Base-by-base conservation (phyloP, 2,329 filamentous ascomycete genomes). In the Fonsecaea monophora region DNA sequence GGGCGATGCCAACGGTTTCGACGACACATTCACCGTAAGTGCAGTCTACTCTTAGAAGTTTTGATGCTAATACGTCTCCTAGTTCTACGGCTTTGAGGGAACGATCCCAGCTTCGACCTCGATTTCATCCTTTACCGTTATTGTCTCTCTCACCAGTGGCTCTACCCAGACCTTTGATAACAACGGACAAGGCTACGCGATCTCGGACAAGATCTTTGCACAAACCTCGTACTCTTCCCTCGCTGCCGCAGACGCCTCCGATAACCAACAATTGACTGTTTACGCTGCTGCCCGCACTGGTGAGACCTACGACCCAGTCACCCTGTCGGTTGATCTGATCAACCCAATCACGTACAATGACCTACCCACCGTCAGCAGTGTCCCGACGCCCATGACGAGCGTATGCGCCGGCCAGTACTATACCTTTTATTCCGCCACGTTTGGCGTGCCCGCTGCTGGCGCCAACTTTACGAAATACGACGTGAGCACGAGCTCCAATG, bases 11-110 rank as follows among this genome's bases (percentile, higher is more conserved):
- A 77, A 78, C 50, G 87, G 87, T 1, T 86, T 89, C 61, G 87
- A 89, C 73, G 86, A 89, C 66, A 84, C 78, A 8, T 89, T 89
- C 73, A 79, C 80, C 61, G 86, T 86, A 74, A 73, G 77, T 76
- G 21, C 30, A 15, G 38, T 32, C 10, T 15, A 3, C 25, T 50
- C 15, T 50, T 42, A 9, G 1, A 10, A 30, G 2, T 18, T 35
- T n/a, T 25, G 21, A 37, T 37, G 10, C 57, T 60, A 32, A 62
- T n/a, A 56, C 2, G 45, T 32, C 25, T 25, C 42, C 38, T 32
- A 73, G 72, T 78, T 77, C 67, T 77, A 73, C 56, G 64, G 72
- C 21, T 77, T 79, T 48, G 74, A 73, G 10, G 32, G 66, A 7
- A 62, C 48, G 0, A 66, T 72, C 18, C 54, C 68, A 7, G 64